Evolutionary conservation across 2,329 filamentous ascomycete species (phyloP), one percentile per base, ranked within the genome.

Genomic region (Arthrobotrys iridis): DNA sequence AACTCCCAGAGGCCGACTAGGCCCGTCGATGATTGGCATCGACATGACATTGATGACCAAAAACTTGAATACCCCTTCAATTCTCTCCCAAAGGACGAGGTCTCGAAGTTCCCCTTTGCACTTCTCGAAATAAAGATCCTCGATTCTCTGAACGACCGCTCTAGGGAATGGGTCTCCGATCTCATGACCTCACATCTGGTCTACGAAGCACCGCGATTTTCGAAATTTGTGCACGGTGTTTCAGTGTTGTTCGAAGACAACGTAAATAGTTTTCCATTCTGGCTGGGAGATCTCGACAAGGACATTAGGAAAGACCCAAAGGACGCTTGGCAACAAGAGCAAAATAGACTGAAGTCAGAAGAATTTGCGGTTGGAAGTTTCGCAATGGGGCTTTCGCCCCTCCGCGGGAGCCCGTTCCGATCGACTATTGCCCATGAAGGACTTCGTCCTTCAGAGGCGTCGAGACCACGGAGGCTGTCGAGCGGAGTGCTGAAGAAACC

Each of bases 301-400:
- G 95, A 99, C 81, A 99, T 99, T 80, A 90, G 94, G 78, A 93
- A 92, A 81, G 93, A 98, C 81, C 95, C 95, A 0, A 91, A 95
- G 81, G 87, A 88, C 77, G 94, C 94, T 0, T 97, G 96, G 81
- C 91, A 96, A 77, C 91, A 95, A 79, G 93, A 98, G 82, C 93
- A 97, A 81, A 89, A 94, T 82, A 88, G 91, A 71, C 89, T 91
- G 73, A 91, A 90, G 24, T 92, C 91, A 80, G 93, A 97, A 77
- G 93, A 95, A 64, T 88, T 93, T 79, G 93, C 92, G 0, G 93
- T 98, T 0, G 95, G 95, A 48, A 96, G 91, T 81, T 89, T 97
- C 76, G 86, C 46, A 1, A 65, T 74, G 70, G 70, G 70, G 7
- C 43, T 58, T 33, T 97, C 22, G 91, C 91, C 37, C 87, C 84